These are phyloP conservation scores for Anthracocystis panici-leucophaei DNA, from an alignment of 1,284 basidiomycete genomes.

Conservation along the genomic window DNA sequence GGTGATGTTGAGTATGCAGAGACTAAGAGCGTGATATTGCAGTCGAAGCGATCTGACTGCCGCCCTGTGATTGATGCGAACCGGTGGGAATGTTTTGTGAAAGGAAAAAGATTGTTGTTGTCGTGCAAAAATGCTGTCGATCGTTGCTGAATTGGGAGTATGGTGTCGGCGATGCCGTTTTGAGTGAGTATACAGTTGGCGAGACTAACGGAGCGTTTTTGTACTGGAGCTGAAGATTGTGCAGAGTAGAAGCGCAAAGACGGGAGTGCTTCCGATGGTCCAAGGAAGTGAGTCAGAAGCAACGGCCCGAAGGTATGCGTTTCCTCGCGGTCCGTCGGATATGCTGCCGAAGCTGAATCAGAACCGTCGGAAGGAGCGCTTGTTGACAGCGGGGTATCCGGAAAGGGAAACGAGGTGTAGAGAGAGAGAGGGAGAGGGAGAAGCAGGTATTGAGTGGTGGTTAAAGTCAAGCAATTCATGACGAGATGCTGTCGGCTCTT, in stretches of 20 bases:
- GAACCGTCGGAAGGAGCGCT: slow-evolving; percentile 1
- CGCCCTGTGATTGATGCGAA: neutral
- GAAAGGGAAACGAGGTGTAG: neutral
- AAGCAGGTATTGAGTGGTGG: neutral
- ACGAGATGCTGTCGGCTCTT: slow-evolving; percentile 3
- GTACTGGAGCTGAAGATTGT: neutral
- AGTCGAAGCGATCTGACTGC: too few species aligned
- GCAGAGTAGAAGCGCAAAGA: too few species aligned
- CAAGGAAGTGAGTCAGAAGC: neutral
- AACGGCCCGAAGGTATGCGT: slow-evolving; percentile 5
- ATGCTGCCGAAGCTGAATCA: neutral
- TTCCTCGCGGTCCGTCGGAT: slow-evolving; percentile 1
- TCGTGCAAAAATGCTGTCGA: neutral
- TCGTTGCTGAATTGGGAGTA: neutral
- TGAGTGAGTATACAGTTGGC: neutral
- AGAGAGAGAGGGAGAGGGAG: neutral
- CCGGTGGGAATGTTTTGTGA: neutral
- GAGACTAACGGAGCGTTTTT: neutral
- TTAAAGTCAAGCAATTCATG: neutral
- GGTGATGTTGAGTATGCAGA: neutral
- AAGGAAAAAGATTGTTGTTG: neutral
- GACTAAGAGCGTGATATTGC: neutral
- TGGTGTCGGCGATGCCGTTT: slow-evolving; percentile 5
- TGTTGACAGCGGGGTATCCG: neutral
- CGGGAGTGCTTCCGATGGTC: neutral